Evolutionary conservation across 139 green algal genomes (phyloP).

Genomic region (Coelastrella sp.): DNA sequence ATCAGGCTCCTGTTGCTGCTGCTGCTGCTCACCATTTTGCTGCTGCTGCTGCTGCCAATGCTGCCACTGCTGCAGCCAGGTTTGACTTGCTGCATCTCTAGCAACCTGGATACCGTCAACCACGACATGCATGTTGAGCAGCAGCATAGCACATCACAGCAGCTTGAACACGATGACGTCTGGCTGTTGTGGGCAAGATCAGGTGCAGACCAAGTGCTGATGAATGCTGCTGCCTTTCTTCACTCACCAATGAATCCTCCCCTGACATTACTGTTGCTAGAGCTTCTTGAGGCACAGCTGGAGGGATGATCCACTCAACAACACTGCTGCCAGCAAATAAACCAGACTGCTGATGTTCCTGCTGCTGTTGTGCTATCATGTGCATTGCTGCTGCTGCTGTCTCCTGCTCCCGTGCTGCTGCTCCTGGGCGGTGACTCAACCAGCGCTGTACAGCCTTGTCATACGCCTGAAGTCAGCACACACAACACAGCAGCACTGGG

Average conservation of each 20-base stretch:
- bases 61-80: neutral
- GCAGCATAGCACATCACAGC: too few relatives aligned
- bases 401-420: neutral
- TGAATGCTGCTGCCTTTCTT: neutral
- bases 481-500: neutral
- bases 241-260: neutral
- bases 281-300: slow-evolving; percentile 17
- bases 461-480: neutral
- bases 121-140: neutral
- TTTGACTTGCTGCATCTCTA: neutral
- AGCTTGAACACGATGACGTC: too few relatives aligned
- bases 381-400: slow-evolving; percentile 16
- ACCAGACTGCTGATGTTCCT: neutral
- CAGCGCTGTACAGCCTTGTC: slow-evolving; percentile 24
- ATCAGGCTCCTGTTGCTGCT: neutral
- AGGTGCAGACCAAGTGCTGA: too few relatives aligned
- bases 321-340: too few relatives aligned
- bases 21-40: neutral
- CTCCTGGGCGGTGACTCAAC: neutral
- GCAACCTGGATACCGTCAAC: neutral
- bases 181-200: too few relatives aligned
- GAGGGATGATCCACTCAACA: neutral
- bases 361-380: neutral
- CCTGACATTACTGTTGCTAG: neutral
- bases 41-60: neutral